Percentiles rank a stretch among this genome's conserved stretches.
Conservation (phyloP, 192 early-diverging fungal species). For the Coemansia sp. region DNA sequence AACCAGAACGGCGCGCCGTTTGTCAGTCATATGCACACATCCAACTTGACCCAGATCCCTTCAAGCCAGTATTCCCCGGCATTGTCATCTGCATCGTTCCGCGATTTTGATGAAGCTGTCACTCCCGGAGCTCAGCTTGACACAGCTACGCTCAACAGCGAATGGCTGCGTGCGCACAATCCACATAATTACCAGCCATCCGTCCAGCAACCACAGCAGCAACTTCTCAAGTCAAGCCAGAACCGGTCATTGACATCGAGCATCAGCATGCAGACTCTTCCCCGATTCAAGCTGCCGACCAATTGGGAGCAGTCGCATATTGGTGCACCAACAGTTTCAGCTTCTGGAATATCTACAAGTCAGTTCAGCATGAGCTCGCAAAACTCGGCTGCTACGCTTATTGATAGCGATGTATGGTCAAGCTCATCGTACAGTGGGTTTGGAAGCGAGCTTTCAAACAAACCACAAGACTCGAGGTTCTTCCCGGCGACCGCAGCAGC, state of each 20-base stretch:
- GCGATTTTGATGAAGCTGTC: constrained; percentile 15
- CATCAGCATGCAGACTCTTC: constrained; percentile 48
- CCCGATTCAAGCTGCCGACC: constrained; percentile 26
- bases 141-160: neutral
- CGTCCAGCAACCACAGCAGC: constrained; percentile 7
- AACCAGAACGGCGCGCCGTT: neutral
- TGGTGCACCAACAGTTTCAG: neutral
- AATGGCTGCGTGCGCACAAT: constrained; percentile 19
- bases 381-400: constrained; percentile 34
- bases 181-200: constrained; percentile 16
- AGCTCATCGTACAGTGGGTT: constrained; percentile 11
- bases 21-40: constrained; percentile 12
- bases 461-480: constrained; percentile 35
- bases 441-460: neutral
- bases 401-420: constrained; percentile 46
- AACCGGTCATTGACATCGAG: constrained; percentile 34
- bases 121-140: constrained; percentile 7
- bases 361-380: constrained; percentile 20
- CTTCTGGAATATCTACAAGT: constrained; percentile 1
- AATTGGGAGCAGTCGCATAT: constrained; percentile 28
- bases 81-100: constrained; percentile 21
- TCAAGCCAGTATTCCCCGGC: constrained; percentile 26
- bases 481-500: constrained; percentile 17
- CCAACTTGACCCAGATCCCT: constrained; percentile 24
- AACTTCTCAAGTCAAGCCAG: constrained; percentile 16